phyloP scores from a whole-genome alignment of 2,329 filamentous ascomycete genomes.

The Chrysoporthe cubensis region DNA sequence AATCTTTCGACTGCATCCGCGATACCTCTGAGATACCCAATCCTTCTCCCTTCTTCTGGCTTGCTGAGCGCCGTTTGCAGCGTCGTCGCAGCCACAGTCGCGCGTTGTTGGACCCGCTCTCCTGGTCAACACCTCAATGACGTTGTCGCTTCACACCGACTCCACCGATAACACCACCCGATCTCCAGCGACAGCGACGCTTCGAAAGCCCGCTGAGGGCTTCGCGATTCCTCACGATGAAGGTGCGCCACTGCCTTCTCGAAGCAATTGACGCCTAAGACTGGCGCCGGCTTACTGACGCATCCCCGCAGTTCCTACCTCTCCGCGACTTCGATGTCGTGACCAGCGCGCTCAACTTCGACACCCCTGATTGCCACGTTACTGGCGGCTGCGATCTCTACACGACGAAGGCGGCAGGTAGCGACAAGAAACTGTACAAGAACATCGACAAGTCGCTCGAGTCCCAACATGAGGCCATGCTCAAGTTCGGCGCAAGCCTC shows the following conservation, averaged over 20 bases:
- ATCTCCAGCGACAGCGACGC: conserved; percentile 7
- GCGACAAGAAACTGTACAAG: conserved; percentile 97
- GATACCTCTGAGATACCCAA: neutral
- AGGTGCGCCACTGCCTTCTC: conserved; percentile 37
- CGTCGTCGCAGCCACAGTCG: neutral
- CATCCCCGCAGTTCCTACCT: conserved; percentile 74
- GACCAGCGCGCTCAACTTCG: conserved; percentile 91
- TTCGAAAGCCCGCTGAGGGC: neutral
- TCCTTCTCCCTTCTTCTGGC: neutral
- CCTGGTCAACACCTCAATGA: conserved; percentile 22
- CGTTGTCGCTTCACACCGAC: conserved; percentile 28
- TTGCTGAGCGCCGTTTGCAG: neutral
- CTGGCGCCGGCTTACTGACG: neutral
- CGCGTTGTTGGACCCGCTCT: neutral
- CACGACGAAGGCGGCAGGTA: conserved; percentile 93
- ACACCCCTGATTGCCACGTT: conserved; percentile 89
- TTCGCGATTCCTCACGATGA: conserved; percentile 38
- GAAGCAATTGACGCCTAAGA: neutral
- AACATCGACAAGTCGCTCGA: conserved; percentile 91
- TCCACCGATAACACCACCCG: conserved; percentile 28
- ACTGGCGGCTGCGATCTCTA: conserved; percentile 95
- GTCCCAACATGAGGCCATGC: conserved; percentile 84
- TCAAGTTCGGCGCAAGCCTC: conserved; percentile 84
- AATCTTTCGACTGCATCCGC: neutral
- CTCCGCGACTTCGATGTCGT: conserved; percentile 90